Percentiles rank a stretch among this genome's conserved stretches.
Conservation (phyloP, 2,329 filamentous ascomycete genomes). For the Beauveria bassiana region DNA sequence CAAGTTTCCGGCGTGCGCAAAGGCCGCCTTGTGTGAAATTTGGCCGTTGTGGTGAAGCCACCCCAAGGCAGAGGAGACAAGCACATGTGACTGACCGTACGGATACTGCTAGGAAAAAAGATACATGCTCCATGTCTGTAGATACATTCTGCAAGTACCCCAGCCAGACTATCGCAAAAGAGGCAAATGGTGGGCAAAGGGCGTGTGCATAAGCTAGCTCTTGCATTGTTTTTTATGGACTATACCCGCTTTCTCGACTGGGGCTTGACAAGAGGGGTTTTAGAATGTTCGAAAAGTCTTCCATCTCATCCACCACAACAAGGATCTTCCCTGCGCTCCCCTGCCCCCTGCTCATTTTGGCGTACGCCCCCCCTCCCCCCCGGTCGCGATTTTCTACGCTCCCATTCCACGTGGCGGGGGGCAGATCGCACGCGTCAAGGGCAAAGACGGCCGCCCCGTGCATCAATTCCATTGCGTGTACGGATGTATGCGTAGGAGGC, state of each 20-base stretch:
- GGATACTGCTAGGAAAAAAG: background rate
- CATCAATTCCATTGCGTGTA: too few species aligned
- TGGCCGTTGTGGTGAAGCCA: background rate
- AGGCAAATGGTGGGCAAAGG: background rate
- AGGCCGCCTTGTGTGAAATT: background rate
- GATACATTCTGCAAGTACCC: constrained; percentile 4
- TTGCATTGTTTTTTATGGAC: background rate
- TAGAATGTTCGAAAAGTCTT: constrained; percentile 10
- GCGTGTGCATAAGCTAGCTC: background rate
- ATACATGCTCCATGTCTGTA: background rate
- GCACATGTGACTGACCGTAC: background rate
- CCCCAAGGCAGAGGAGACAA: background rate
- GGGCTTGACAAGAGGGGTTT: background rate
- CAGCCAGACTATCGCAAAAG: background rate
- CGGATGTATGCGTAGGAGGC: too few species aligned
- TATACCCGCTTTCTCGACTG: background rate
- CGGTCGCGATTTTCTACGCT: background rate
- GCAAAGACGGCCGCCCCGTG: too few species aligned
- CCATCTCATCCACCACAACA: background rate
- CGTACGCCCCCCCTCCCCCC: background rate
- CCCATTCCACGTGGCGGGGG: constrained; percentile 8
- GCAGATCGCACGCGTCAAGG: constrained; percentile 3
- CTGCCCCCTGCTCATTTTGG: background rate
- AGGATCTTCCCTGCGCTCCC: background rate
- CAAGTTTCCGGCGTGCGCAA: too few species aligned